Evolutionary conservation across 2,329 filamentous ascomycete species (phyloP).

Genomic region (Clarireedia homoeocarpa): DNA sequence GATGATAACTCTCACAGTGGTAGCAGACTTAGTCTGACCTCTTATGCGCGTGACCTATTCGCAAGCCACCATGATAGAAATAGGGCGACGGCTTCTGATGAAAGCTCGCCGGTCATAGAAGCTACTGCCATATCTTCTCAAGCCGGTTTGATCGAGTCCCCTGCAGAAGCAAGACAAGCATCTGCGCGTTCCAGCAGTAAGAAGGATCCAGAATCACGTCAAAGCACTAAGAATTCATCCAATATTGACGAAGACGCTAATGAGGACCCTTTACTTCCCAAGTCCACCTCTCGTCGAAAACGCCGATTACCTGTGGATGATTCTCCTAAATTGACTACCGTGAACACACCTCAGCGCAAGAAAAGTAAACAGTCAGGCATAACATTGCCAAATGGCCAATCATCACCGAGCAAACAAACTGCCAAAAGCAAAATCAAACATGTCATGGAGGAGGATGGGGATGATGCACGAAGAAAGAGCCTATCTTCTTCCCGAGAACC

Average conservation of each 20-base stretch:
- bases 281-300: neutral
- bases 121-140: no score
- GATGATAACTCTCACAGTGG: neutral
- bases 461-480: neutral
- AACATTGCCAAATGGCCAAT: neutral
- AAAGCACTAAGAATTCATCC: no score
- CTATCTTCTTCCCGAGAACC: no score
- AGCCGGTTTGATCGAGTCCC: no score
- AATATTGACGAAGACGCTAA: no score
- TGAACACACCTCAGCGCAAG: neutral
- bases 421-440: neutral
- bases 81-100: no score
- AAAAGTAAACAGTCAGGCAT: neutral
- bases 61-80: no score
- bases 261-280: neutral
- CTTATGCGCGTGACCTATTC: no score
- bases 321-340: neutral
- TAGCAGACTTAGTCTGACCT: neutral
- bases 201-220: no score
- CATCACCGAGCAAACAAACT: neutral
- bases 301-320: slow-evolving; percentile 9
- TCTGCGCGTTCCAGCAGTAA: no score
- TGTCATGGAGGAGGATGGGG: neutral
- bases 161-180: no score
- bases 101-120: no score